These are phyloP conservation scores for Adansonia rubrostipa DNA, from an alignment of 441 rosid species.

Conservation along the genomic window DNA sequence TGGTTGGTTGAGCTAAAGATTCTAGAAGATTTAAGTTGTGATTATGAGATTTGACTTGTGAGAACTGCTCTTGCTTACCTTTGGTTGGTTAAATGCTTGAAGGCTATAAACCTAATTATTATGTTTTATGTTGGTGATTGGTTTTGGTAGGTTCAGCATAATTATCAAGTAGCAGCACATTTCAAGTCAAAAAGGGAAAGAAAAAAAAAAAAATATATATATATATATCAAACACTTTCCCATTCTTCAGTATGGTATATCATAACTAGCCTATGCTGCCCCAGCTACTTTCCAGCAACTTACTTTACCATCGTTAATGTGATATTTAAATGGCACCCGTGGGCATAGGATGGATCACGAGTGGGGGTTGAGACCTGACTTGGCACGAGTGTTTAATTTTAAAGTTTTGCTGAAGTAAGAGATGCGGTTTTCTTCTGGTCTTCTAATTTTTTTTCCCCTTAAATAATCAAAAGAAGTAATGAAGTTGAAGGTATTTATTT, in stretches of 20 bases:
- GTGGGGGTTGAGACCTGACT: too few species aligned
- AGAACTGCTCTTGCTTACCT: too few species aligned
- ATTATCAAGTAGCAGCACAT: background rate
- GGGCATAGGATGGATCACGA: background rate
- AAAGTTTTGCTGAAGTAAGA: background rate
- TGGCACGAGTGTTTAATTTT: background rate
- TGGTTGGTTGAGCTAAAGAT: too few species aligned
- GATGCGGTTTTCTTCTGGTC: too few species aligned
- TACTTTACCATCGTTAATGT: background rate
- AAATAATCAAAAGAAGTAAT: too few species aligned
- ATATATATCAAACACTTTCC: background rate
- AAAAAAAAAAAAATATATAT: background rate
- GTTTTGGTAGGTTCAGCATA: background rate
- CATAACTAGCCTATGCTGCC: background rate
- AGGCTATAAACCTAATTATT: too few species aligned
- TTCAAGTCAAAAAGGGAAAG: background rate
- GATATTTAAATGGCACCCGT: background rate
- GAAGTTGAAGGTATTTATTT: too few species aligned
- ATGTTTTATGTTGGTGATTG: conserved; percentile 9
- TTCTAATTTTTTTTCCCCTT: too few species aligned
- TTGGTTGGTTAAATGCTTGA: too few species aligned
- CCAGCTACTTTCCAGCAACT: conserved; percentile 3
- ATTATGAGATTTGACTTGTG: too few species aligned
- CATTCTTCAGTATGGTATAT: background rate
- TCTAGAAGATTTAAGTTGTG: too few species aligned